Evolutionary conservation across 805 yeast genomes (phyloP), one percentile per base, ranked within the genome.

Genomic region (Phaffomyces thermotolerans): DNA sequence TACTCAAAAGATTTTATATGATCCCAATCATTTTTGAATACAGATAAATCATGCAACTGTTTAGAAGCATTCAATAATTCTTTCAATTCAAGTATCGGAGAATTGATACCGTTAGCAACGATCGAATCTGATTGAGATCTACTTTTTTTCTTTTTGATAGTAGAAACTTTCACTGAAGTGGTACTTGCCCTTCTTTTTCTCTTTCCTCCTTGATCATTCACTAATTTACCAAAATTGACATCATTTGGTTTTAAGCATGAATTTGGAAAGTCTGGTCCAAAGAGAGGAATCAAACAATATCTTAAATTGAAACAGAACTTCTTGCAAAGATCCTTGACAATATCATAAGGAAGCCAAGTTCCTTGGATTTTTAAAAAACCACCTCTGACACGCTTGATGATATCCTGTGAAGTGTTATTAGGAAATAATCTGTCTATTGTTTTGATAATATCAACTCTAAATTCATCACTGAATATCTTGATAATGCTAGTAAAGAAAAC

Each of bases 361-460:
- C 97, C 97, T 65, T 89, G 97, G 51, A 90, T 87, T 67, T 88
- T 88, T 51, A 89, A 72, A 55, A 79, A 87, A 3, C 96, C 97
- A 38, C 97, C 97, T 43, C 96, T 69, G 14, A 89, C 87, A 40
- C 96, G 74, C 53, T 78, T 78, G 30, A 67, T 57, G 13, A 62
- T 50, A 27, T 27, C 29, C 5, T 56, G 44, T 5, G 52, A 36
- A 10, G 32, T 39, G 4, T 51, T 44, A 33, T 53, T 52, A 2
- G 59, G 58, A 20, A 52, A 27, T 27, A 27, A 48, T 35, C 48
- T 50, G 29, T 53, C 61, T n/a, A 85, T 66, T 36, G 85, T 65
- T 60, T 79, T 80, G 43, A 82, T 85, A 36, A 84, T 83, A 58
- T 84, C 93, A 4, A 91, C 87, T 62, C 84, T 86, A 25, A 72